These are phyloP conservation scores for Metschnikowia anglica DNA, from an alignment of 805 yeast genomes.

Conservation along the genomic window DNA sequence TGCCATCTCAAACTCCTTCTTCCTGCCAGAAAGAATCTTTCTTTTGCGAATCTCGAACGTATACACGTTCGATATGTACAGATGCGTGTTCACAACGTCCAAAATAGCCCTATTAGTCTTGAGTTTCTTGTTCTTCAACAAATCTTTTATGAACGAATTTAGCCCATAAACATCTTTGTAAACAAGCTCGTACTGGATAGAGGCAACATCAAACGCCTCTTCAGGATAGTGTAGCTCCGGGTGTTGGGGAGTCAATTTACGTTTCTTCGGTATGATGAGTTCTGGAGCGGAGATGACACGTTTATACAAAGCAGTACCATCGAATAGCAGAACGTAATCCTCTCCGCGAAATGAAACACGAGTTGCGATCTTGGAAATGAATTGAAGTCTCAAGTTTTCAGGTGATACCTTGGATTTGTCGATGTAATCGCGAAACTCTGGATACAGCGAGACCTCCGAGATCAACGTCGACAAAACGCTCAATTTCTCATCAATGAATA, in stretches of 20 bases:
- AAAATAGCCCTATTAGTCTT: conserved; percentile 27
- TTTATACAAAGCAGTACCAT: conserved; percentile 53
- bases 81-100: conserved; percentile 18
- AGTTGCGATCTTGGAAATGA: conserved; percentile 11
- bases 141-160: conserved; percentile 22
- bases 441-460: conserved; percentile 41
- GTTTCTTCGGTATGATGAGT: conserved; percentile 35
- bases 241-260: conserved; percentile 33
- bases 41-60: conserved; percentile 53
- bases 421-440: conserved; percentile 47
- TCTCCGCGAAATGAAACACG: conserved; percentile 15
- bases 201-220: conserved; percentile 32
- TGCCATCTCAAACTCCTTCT: conserved; percentile 63
- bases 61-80: conserved; percentile 25
- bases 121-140: conserved; percentile 31
- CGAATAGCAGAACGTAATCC: conserved; percentile 43
- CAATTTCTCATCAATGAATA: conserved; percentile 48
- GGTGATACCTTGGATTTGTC: conserved; percentile 37
- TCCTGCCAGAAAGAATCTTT: conserved; percentile 52
- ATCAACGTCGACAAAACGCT: conserved; percentile 49
- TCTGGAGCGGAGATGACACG: conserved; percentile 28
- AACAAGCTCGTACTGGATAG: conserved; percentile 31
- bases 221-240: conserved; percentile 31
- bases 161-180: conserved; percentile 33
- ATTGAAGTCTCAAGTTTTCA: conserved; percentile 26